A percentile compares a stretch with the other conserved stretches of the same genome.
Conservation (phyloP, 176 grass and related monocot species). For the Saccharum officinarum region DNA sequence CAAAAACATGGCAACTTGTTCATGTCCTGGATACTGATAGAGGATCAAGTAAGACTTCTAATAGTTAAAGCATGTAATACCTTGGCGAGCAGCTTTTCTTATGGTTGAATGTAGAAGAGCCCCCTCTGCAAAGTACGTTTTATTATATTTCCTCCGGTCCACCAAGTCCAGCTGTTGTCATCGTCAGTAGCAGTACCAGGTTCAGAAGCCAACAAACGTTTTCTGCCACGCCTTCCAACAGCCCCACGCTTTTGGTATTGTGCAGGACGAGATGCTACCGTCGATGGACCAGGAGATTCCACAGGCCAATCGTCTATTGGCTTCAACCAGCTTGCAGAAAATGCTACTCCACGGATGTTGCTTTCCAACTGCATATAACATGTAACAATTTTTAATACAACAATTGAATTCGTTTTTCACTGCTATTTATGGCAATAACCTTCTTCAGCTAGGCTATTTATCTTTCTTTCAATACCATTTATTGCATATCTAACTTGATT, state of each 20-base stretch:
- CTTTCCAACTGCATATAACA: slow-evolving; percentile 78
- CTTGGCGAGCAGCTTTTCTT: slow-evolving; percentile 93
- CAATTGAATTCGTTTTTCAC: slow-evolving; percentile 19
- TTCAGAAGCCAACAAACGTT: slow-evolving; percentile 57
- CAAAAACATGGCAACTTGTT: slow-evolving; percentile 24
- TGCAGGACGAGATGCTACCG: slow-evolving; percentile 58
- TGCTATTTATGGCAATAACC: slow-evolving; percentile 12
- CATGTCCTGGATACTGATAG: slow-evolving; percentile 4
- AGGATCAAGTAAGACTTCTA: slow-evolving; percentile 28
- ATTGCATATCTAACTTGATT: too few species aligned
- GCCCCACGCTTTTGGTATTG: slow-evolving; percentile 72
- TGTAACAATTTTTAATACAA: slow-evolving; percentile 21
- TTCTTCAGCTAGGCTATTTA: background rate
- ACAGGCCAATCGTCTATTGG: slow-evolving; percentile 63
- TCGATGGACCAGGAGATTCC: slow-evolving; percentile 48
- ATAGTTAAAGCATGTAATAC: slow-evolving; percentile 46
- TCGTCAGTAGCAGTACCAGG: slow-evolving; percentile 44
- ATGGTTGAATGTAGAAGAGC: slow-evolving; percentile 43
- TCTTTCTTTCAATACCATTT: too few species aligned
- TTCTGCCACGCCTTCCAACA: slow-evolving; percentile 64
- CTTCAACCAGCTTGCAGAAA: slow-evolving; percentile 82
- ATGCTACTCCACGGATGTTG: slow-evolving; percentile 80
- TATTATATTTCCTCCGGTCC: slow-evolving; percentile 72
- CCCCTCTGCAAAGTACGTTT: slow-evolving; percentile 73
- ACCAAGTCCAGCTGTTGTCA: slow-evolving; percentile 87